Evolutionary conservation across 2,329 filamentous ascomycete genomes (phyloP), one percentile per base, ranked within the genome.

Genomic region (Arachnopeziza araneosa): DNA sequence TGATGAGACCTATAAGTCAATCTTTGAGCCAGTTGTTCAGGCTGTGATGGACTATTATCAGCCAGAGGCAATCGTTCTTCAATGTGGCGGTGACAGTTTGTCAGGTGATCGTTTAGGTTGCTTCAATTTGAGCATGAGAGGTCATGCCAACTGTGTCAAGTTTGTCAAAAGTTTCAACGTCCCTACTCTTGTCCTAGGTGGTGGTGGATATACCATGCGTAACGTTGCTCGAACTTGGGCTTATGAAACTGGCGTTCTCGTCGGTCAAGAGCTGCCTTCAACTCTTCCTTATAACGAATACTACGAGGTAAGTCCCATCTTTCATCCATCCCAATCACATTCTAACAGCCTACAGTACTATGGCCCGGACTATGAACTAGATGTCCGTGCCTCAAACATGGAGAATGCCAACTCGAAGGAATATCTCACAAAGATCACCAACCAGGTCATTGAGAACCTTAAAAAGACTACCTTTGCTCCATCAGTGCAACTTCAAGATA

Each of bases 161-260:
- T 98, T 89, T 68, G 91, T 96, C 67, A 97, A 96, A 76, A 87
- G 84, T 63, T 93, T 93, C 73, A 83, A 85, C 30, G 80, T 95
- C 10, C 95, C 95, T 0, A 87, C 96, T 1, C 82, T 99, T n/a
- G 89, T 99, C 22, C 85, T 99, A 21, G 95, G 95, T 32, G 95
- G 95, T 19, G 95, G 95, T 64, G 95, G 95, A 54, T 99, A 99
- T 76, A 99, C 95, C 0, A 96, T 96, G 75, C 88, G 95, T 64
- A 99, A 99, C 67, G 95, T 99, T 12, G 93, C 95, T 21, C 89
- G 95, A 55, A 95, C 93, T 5, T 99, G 95, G 95, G 93, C 93
- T 7, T 96, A 93, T 73, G 95, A 99, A 76, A 99, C 95, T 1
- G 93, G 93, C 66, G 83, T 92, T 60, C 82, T 98, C 9, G 90